These are phyloP conservation scores for Chromosphaera perkinsii DNA, from an alignment of 208 protist species.

Conservation along the genomic window DNA sequence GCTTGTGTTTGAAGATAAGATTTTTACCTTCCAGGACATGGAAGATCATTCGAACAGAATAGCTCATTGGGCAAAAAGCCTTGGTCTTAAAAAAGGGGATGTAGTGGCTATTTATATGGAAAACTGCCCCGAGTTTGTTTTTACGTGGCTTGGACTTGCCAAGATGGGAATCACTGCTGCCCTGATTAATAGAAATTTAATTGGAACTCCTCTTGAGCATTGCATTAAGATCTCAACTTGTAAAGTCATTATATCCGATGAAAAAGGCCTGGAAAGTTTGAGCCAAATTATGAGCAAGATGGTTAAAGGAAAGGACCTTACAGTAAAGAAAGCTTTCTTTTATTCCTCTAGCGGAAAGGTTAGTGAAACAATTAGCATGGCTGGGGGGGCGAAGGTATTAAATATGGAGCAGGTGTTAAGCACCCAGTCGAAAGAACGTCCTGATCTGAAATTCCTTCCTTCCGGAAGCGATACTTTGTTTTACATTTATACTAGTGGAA, in stretches of 20 bases:
- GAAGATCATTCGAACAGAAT: too few species aligned
- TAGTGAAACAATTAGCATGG: too few species aligned
- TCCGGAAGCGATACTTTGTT: too few species aligned
- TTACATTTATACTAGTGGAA: constrained; percentile 76
- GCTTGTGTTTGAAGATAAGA: too few species aligned
- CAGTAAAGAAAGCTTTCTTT: not conserved
- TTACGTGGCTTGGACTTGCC: constrained; percentile 39
- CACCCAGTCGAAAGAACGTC: too few species aligned
- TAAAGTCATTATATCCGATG: not conserved
- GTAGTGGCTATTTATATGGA: constrained; percentile 29
- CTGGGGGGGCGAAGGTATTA: too few species aligned
- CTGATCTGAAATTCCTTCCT: too few species aligned
- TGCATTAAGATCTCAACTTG: constrained; percentile 1
- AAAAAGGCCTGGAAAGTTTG: not conserved
- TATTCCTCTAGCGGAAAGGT: too few species aligned
- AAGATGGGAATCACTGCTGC: constrained; percentile 34
- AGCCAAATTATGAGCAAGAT: not conserved
- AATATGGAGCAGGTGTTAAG: too few species aligned
- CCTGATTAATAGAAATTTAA: constrained; percentile 39
- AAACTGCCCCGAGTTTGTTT: constrained; percentile 28
- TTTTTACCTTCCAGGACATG: too few species aligned
- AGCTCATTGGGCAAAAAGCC: not conserved
- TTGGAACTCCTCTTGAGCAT: constrained; percentile 9
- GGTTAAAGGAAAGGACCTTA: not conserved
- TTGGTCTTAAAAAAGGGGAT: not conserved